Evolutionary conservation across 2,329 filamentous ascomycete genomes (phyloP), one percentile per base, ranked within the genome.

Genomic region (Alternaria rosae): DNA sequence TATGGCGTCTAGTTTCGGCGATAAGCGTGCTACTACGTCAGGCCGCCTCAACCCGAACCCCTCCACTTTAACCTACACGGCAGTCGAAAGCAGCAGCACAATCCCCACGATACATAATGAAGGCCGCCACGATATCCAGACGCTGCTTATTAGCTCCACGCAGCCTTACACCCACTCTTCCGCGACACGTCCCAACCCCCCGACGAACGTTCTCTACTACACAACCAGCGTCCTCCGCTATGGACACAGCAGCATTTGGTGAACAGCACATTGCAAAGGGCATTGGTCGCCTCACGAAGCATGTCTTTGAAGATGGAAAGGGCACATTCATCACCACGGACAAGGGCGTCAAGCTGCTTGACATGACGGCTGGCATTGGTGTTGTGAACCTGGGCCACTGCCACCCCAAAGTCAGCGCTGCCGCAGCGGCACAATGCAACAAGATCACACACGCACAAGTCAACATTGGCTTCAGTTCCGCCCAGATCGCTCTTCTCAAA

Each of bases 381-480:
- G 72, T 75, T 30, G 67, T 73, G 38, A 75, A 75, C 43, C 62
- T 75, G 6, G 72, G 72, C 12, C 72, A 75, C 51, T 75, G 72
- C 54, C 72, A 75, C 58, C 70, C 71, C 53, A 75, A 74, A 57
- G 72, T 75, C 59, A 75, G 71, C 57, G 68, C 67, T 12, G 72
- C 72, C 5, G 72, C 72, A 10, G 72, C 72, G 23, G 68, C 65
- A 63, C 72, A 75, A 63, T 75, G 72, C 65, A 63, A 47, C 56
- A 75, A 74, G 54, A 74, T 75, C 44, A 74, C 70, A 21, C 72
- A 75, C 50, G 66, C 72, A 9, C 72, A 75, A 50, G 67, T 74
- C 66, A 75, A 75, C 47, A 72, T 75, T 61, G 72, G 71, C 48
- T 75, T 72, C 69, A 75, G 70, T 62, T 56, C 70, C 6, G 67